Percentiles rank a stretch among this genome's conserved stretches.
Evolutionary conservation across 495 filamentous ascomycete genomes (phyloP).

Genomic region (Usnea hakonensis): DNA sequence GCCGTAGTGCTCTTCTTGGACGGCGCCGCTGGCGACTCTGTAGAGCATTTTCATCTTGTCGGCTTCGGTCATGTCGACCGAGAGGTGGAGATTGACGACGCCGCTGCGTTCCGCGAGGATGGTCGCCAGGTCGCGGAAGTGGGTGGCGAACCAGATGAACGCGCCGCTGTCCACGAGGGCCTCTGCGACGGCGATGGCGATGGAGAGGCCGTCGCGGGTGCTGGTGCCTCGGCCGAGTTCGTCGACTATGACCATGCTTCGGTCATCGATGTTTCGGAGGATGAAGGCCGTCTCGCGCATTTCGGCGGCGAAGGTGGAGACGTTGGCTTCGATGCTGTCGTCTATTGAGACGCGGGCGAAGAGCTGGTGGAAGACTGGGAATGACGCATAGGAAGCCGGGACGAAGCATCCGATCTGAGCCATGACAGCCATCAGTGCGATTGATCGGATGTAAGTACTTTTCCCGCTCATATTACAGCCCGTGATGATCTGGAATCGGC

Average conservation of each 20-base stretch:
- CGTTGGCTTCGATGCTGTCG: constrained; percentile 83
- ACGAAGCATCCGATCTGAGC: constrained; percentile 90
- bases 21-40: constrained; percentile 61
- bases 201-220: constrained; percentile 76
- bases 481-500: constrained; percentile 85
- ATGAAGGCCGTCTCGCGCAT: constrained; percentile 96
- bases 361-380: constrained; percentile 72
- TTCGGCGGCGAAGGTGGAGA: constrained; percentile 88
- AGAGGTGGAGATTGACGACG: constrained; percentile 75
- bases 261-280: constrained; percentile 62
- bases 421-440: constrained; percentile 83
- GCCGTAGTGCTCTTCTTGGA: constrained; percentile 66
- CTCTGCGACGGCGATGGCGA: constrained; percentile 85
- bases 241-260: constrained; percentile 79
- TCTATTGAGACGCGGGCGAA: constrained; percentile 82
- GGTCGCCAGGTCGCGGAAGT: constrained; percentile 75
- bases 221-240: constrained; percentile 91
- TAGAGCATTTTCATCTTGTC: constrained; percentile 78
- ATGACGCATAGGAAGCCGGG: constrained; percentile 72
- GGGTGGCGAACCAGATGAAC: constrained; percentile 85
- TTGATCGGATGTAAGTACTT: constrained; percentile 83
- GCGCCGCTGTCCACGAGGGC: constrained; percentile 69
- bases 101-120: constrained; percentile 66
- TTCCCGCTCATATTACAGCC: constrained; percentile 99
- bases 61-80: constrained; percentile 52